These are phyloP conservation scores for Knoxia roxburghii DNA, from an alignment of 257 asterid genomes.

Conservation along the genomic window DNA sequence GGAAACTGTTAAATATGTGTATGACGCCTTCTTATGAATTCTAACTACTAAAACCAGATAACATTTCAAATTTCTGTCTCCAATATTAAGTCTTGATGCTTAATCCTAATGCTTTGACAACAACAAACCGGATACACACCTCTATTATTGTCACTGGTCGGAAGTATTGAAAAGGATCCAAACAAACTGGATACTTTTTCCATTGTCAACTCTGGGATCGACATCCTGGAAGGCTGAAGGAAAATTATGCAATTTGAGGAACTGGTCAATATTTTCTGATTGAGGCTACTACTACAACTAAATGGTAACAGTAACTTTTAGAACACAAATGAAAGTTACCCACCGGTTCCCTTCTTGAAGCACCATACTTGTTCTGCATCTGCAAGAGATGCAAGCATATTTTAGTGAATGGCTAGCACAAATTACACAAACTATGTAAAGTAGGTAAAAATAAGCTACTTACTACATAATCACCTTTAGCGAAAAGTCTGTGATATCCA, in stretches of 20 bases:
- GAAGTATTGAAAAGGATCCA: slow-evolving; percentile 63
- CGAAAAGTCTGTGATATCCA: slow-evolving; percentile 79
- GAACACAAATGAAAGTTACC: slow-evolving; percentile 16
- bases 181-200: slow-evolving; percentile 62
- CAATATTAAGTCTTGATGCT: background rate
- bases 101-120: background rate
- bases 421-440: slow-evolving; percentile 3
- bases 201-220: slow-evolving; percentile 70
- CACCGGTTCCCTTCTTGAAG: slow-evolving; percentile 60
- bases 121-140: slow-evolving; percentile 37
- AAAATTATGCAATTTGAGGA: slow-evolving; percentile 13
- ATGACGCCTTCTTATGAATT: background rate
- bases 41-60: background rate
- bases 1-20: background rate
- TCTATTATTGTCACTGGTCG: slow-evolving; percentile 44
- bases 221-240: slow-evolving; percentile 56
- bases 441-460: slow-evolving; percentile 13
- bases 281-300: background rate
- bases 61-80: background rate
- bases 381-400: slow-evolving; percentile 27
- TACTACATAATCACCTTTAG: slow-evolving; percentile 49
- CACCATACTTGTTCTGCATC: slow-evolving; percentile 89
- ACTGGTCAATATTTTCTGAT: slow-evolving; percentile 4
- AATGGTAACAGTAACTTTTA: background rate
- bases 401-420: slow-evolving; percentile 17